These are phyloP conservation scores for Ogataea ganodermae DNA, from an alignment of 805 yeast genomes.

Conservation along the genomic window DNA sequence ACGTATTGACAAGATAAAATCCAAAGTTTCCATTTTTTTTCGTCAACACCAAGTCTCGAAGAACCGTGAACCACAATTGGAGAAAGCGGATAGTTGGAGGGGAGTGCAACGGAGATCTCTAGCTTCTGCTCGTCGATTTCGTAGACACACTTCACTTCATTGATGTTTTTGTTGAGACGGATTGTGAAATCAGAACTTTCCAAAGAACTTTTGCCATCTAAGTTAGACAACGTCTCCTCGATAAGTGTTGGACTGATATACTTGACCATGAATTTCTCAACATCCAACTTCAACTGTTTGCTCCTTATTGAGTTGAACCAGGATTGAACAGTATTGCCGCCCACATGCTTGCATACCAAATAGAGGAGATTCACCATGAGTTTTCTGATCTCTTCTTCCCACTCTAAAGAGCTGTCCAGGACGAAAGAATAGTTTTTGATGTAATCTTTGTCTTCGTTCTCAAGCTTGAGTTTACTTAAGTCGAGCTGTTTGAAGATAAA, in stretches of 20 bases:
- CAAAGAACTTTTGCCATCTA: constrained; percentile 31
- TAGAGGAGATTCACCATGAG: constrained; percentile 54
- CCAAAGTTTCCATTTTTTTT: constrained; percentile 95
- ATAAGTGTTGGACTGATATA: constrained; percentile 68
- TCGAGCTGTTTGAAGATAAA: constrained; percentile 58
- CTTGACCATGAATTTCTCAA: constrained; percentile 63
- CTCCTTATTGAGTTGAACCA: constrained; percentile 78
- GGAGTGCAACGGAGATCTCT: constrained; percentile 76
- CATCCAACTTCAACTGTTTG: constrained; percentile 56
- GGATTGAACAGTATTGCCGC: constrained; percentile 59
- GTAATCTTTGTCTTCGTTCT: constrained; percentile 25
- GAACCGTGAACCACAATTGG: constrained; percentile 77
- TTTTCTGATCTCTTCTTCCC: constrained; percentile 38
- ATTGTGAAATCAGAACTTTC: constrained; percentile 54
- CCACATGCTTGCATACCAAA: constrained; percentile 49
- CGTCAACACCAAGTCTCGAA: constrained; percentile 82
- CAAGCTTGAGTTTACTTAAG: constrained; percentile 27
- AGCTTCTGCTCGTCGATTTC: constrained; percentile 84
- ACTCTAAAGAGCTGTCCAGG: constrained; percentile 23
- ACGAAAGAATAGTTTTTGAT: constrained; percentile 29
- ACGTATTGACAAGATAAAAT: constrained; percentile 85
- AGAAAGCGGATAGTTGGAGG: constrained; percentile 74
- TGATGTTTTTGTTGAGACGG: constrained; percentile 58
- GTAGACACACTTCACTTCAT: constrained; percentile 73
- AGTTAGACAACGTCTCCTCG: constrained; percentile 47